Base-by-base conservation (phyloP, 192 early-diverging fungal genomes). In the Gorgonomyces haynaldii region DNA sequence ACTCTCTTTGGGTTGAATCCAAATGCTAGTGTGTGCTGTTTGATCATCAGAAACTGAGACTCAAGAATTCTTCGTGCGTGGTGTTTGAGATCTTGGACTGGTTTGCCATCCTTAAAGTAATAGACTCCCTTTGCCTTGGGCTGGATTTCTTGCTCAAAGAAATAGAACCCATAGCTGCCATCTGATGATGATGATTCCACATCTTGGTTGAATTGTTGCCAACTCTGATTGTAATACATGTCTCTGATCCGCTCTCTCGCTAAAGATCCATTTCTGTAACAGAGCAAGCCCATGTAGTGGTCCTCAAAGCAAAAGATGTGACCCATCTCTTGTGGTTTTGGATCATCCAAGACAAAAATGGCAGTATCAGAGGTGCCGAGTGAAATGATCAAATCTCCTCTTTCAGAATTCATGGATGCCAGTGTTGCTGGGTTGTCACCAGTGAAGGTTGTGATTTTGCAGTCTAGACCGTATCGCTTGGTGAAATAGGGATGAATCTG, bases 201-300 rank as follows among this genome's bases (percentile, higher is more conserved):
- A 15, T 65, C 45, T 0, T 40, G 3, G 23, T 77, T 67, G 41
- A 84, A 89, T 9, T 55, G 52, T 0, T 56, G 56, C 87, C 87
- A 89, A 15, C 64, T 55, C 16, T 58, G 57, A 10, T 56, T 17
- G 1, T 63, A 58, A 53, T 74, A 77, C 4, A 51, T 37, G 50
- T 82, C 73, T 12, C 81, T 73, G 22, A 88, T 69, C 30, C 65
- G 59, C 46, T 88, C 82, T 7, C 86, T 64, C 0, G 82, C 78
- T n/a, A 88, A 52, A n/a, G 82, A 83, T 8, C 88, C 88, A 50
- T 91, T 91, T 58, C 85, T 88, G 67, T 81, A 86, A 52, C 81
- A 83, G 13, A 89, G 59, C 76, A 91, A 81, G 12, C 78, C 82
- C 44, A 91, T 71, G 44, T 70, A 89, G 13, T 61, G 63, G 10